Evolutionary conservation across 2,329 filamentous ascomycete genomes (phyloP).

Genomic region (Talaromyces marneffei): DNA sequence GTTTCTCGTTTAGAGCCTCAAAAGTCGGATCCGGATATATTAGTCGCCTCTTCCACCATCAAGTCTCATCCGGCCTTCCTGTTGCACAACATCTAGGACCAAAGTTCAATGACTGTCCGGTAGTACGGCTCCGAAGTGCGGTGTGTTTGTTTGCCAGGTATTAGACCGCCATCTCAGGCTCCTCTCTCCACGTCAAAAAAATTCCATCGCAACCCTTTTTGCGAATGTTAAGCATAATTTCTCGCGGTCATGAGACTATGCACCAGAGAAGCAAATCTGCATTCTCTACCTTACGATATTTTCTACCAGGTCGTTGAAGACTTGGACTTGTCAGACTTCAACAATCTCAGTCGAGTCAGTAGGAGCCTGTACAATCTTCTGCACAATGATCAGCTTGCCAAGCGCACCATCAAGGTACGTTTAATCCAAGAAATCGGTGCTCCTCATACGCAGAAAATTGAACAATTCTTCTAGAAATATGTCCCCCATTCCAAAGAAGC

Average conservation of each 20-base stretch:
- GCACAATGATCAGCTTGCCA: conserved; percentile 52
- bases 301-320: conserved; percentile 52
- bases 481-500: conserved; percentile 43
- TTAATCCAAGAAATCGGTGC: not conserved
- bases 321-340: conserved; percentile 54
- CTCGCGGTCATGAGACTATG: conserved; percentile 19
- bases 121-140: not conserved
- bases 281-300: conserved; percentile 59
- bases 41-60: not conserved
- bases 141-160: not conserved
- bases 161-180: not conserved
- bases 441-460: not conserved
- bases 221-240: not conserved
- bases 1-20: not conserved
- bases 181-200: not conserved
- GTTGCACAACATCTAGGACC: not conserved
- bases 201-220: not conserved
- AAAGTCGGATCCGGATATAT: not conserved
- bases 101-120: not conserved
- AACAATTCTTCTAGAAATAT: conserved; percentile 31
- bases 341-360: conserved; percentile 52
- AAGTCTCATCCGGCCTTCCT: not conserved
- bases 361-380: conserved; percentile 48
- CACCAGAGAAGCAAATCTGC: conserved; percentile 29
- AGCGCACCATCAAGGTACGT: conserved; percentile 53